phyloP scores from a whole-genome alignment of 495 filamentous ascomycete genomes.

The Elaphomyces granulatus region DNA sequence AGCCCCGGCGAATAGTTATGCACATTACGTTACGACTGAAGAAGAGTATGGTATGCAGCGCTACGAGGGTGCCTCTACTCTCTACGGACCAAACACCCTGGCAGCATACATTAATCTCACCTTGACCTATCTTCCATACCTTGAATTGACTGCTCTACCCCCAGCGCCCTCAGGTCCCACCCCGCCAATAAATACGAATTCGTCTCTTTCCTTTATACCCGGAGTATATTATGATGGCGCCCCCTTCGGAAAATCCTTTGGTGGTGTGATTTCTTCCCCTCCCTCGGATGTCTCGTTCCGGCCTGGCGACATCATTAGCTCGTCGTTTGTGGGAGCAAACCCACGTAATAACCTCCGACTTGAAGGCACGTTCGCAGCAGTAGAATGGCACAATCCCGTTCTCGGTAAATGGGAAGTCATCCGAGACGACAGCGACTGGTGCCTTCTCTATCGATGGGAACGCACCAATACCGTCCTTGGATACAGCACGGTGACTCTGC shows the following conservation, averaged over 20 bases:
- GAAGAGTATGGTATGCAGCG: conserved; percentile 86
- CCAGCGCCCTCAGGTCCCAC: conserved; percentile 40
- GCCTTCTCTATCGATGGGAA: conserved; percentile 66
- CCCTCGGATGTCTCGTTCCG: conserved; percentile 32
- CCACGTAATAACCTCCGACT: conserved; percentile 75
- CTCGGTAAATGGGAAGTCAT: conserved; percentile 47
- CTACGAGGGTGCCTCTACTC: conserved; percentile 89
- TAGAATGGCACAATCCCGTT: conserved; percentile 47
- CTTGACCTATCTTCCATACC: conserved; percentile 53
- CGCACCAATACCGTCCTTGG: conserved; percentile 56
- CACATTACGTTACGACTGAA: conserved; percentile 87
- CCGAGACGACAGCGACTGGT: conserved; percentile 66
- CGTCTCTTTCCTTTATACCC: conserved; percentile 66
- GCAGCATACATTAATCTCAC: conserved; percentile 84
- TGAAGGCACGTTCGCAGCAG: conserved; percentile 64
- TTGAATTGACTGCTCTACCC: conserved; percentile 38
- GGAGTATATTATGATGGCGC: conserved; percentile 63
- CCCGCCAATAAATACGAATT: conserved; percentile 73
- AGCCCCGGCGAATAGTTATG: conserved; percentile 90
- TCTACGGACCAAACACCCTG: conserved; percentile 86
- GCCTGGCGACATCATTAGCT: conserved; percentile 43
- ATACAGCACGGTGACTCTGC: conserved; percentile 63
- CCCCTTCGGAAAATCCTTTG: conserved; percentile 58
- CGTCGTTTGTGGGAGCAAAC: conserved; percentile 74
- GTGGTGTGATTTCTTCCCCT: conserved; percentile 53